These are phyloP conservation scores for Limtongia smithiae DNA, from an alignment of 805 yeast genomes.

Conservation along the genomic window DNA sequence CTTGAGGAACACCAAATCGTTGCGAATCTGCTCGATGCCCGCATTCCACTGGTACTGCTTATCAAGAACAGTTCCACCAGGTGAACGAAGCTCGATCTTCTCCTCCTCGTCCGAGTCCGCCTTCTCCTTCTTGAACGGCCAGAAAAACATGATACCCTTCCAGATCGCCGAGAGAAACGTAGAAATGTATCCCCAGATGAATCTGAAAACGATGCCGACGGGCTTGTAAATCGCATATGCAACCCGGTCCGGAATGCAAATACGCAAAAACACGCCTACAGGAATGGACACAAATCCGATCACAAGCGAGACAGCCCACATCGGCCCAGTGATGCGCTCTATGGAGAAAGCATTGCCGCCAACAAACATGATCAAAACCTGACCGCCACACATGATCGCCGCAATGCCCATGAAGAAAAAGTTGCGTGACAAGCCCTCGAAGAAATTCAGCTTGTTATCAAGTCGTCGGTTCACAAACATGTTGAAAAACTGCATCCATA, in stretches of 20 bases:
- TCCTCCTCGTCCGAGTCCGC: constrained; percentile 29
- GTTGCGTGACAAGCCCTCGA: constrained; percentile 76
- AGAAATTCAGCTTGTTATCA: constrained; percentile 80
- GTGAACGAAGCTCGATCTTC: constrained; percentile 13
- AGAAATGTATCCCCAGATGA: constrained; percentile 17
- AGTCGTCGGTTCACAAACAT: constrained; percentile 85
- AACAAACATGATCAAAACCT: constrained; percentile 86
- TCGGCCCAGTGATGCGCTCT: constrained; percentile 69
- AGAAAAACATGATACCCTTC: constrained; percentile 7
- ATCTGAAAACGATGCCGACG: constrained; percentile 13
- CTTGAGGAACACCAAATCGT: constrained; percentile 38
- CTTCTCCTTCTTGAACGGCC: constrained; percentile 27
- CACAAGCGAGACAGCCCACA: constrained; percentile 86
- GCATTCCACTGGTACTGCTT: constrained; percentile 39
- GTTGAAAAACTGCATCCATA: constrained; percentile 96
- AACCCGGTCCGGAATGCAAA: constrained; percentile 66
- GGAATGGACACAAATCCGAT: constrained; percentile 83
- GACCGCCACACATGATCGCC: constrained; percentile 73
- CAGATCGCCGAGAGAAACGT: too few relatives aligned
- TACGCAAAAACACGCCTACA: constrained; percentile 68
- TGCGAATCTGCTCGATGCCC: constrained; percentile 41
- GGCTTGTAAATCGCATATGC: constrained; percentile 25
- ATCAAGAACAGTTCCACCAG: constrained; percentile 10
- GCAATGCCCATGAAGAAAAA: constrained; percentile 75
- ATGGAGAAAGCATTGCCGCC: constrained; percentile 96